phyloP scores from a whole-genome alignment of 257 asterid genomes.

The Plectranthus barbatus region DNA sequence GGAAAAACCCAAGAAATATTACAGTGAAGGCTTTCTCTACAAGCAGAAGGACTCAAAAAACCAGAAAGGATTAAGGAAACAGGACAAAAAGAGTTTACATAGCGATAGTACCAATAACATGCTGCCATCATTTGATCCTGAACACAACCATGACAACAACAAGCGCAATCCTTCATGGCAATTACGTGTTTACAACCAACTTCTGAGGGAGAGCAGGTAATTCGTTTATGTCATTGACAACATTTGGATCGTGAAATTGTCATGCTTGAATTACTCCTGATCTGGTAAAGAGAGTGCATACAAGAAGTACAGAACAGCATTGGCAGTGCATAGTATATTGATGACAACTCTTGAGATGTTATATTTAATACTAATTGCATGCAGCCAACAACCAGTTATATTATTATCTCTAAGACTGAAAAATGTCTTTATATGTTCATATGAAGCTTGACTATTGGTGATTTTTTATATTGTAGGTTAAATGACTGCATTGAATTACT shows the following conservation, averaged over 20 bases:
- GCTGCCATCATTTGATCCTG: constrained; percentile 34
- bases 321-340: not conserved
- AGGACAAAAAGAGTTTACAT: constrained; percentile 21
- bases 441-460: constrained; percentile 6
- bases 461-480: constrained; percentile 41
- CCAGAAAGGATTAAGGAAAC: constrained; percentile 31
- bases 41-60: constrained; percentile 33
- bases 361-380: constrained; percentile 1
- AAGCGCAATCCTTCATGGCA: constrained; percentile 43
- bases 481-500: constrained; percentile 76
- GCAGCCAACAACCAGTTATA: not conserved
- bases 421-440: constrained; percentile 6
- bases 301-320: not conserved
- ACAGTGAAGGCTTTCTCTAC: constrained; percentile 32
- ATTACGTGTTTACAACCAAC: constrained; percentile 63
- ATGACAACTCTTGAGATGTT: not conserved
- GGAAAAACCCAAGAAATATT: constrained; percentile 29
- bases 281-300: not conserved
- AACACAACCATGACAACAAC: constrained; percentile 32
- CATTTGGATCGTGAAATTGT: constrained; percentile 2
- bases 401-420: not conserved
- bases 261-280: not conserved
- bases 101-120: constrained; percentile 21
- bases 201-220: constrained; percentile 83
- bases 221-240: constrained; percentile 1